Evolutionary conservation across 2,329 filamentous ascomycete genomes (phyloP).

Genomic region (Blumeriella jaapii): DNA sequence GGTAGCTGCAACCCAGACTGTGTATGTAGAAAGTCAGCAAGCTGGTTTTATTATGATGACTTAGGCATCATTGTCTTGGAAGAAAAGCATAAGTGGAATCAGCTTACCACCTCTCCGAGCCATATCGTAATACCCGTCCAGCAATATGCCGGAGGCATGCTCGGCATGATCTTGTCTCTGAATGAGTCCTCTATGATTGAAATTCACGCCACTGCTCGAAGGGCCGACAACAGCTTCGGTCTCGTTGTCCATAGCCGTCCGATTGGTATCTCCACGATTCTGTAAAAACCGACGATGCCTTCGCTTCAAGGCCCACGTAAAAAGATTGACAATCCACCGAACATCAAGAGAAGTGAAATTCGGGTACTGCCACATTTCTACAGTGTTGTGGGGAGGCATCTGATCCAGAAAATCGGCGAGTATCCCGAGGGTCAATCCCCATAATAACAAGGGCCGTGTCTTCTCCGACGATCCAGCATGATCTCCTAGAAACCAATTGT

Average conservation of each 20-base stretch:
- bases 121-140: slow-evolving; percentile 27
- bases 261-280: slow-evolving; percentile 20
- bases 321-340: slow-evolving; percentile 43
- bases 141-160: slow-evolving; percentile 24
- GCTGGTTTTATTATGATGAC: not conserved
- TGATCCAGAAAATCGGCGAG: slow-evolving; percentile 57
- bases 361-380: slow-evolving; percentile 55
- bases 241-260: slow-evolving; percentile 22
- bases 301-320: slow-evolving; percentile 46
- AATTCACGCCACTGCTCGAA: slow-evolving; percentile 13
- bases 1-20: slow-evolving; percentile 19
- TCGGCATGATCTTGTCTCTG: slow-evolving; percentile 11
- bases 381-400: slow-evolving; percentile 48
- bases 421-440: slow-evolving; percentile 58
- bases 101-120: slow-evolving; percentile 15
- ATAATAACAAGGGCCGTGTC: slow-evolving; percentile 44
- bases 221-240: slow-evolving; percentile 20
- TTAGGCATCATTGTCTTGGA: not conserved
- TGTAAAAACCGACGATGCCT: slow-evolving; percentile 31
- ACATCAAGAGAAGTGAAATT: slow-evolving; percentile 55
- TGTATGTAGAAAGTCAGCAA: not conserved
- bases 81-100: not conserved
- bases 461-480: slow-evolving; percentile 21
- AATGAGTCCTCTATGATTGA: slow-evolving; percentile 12
- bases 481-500: slow-evolving; percentile 26